phyloP scores from a whole-genome alignment of 129 eudicot genomes.

The Pulicaria dysenterica region DNA sequence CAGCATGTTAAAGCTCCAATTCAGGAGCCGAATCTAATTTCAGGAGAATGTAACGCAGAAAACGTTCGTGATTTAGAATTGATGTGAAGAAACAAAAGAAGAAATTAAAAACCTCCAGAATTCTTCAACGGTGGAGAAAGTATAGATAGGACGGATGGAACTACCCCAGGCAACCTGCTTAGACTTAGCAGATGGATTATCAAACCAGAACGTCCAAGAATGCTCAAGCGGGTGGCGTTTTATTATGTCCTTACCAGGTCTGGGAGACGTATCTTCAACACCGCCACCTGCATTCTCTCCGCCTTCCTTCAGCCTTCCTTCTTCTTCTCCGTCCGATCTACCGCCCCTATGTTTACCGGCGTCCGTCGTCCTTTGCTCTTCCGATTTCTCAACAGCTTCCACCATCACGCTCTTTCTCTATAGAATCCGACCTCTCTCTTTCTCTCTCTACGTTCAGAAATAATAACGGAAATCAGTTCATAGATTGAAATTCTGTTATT shows the following conservation, averaged over 20 bases:
- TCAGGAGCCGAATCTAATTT: neutral
- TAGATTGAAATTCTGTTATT: slow-evolving; percentile 16
- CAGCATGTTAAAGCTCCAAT: neutral
- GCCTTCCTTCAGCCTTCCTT: slow-evolving; percentile 47
- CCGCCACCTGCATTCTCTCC: slow-evolving; percentile 47
- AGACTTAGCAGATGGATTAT: slow-evolving; percentile 62
- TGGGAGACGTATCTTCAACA: slow-evolving; percentile 28
- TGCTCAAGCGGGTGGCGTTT: slow-evolving; percentile 66
- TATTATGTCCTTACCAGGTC: slow-evolving; percentile 22
- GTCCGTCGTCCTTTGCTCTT: slow-evolving; percentile 11
- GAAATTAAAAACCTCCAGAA: slow-evolving; percentile 72
- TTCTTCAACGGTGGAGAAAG: slow-evolving; percentile 83
- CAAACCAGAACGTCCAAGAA: slow-evolving; percentile 93
- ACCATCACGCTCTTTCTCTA: slow-evolving; percentile 10
- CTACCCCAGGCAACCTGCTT: slow-evolving; percentile 78
- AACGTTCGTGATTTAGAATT: neutral
- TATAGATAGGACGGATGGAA: slow-evolving; percentile 72
- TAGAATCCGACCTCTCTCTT: neutral
- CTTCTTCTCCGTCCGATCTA: slow-evolving; percentile 37
- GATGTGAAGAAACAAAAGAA: neutral
- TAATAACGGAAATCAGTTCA: slow-evolving; percentile 27
- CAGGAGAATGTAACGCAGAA: neutral
- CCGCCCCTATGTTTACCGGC: slow-evolving; percentile 11
- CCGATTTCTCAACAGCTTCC: slow-evolving; percentile 29
- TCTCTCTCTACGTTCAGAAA: slow-evolving; percentile 13